phyloP scores from a whole-genome alignment of 176 grass and related monocot genomes.

The Rhynchospora breviuscula region DNA sequence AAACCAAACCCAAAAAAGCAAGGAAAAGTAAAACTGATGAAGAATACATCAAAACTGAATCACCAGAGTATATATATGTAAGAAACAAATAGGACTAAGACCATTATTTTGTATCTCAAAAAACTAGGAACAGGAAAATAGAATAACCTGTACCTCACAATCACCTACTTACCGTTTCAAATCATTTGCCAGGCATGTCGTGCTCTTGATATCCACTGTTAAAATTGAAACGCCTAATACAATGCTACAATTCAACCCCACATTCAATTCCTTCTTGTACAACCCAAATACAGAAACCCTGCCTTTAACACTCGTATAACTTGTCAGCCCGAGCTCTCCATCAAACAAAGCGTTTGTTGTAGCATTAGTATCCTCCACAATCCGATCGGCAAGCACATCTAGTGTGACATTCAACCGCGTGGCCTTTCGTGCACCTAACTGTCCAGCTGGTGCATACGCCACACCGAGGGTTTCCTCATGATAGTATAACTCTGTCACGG shows the following conservation, averaged over 20 bases:
- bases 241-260: constrained; percentile 49
- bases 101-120: too few species aligned
- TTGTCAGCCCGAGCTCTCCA: constrained; percentile 40
- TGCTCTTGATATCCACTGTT: constrained; percentile 11
- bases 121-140: not conserved
- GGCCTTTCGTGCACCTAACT: constrained; percentile 28
- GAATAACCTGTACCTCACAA: not conserved
- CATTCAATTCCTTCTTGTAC: constrained; percentile 49
- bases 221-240: constrained; percentile 1
- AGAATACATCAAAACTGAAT: not conserved
- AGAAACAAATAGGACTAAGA: not conserved
- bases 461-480: constrained; percentile 33
- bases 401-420: constrained; percentile 51
- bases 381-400: constrained; percentile 46
- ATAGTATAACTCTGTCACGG: constrained; percentile 46
- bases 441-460: constrained; percentile 46
- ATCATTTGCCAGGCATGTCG: constrained; percentile 1
- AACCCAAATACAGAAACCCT: constrained; percentile 47
- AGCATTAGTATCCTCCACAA: constrained; percentile 29
- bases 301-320: constrained; percentile 46
- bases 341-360: constrained; percentile 26
- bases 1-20: not conserved
- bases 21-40: not conserved
- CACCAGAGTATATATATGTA: not conserved
- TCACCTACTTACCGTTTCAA: not conserved